Evolutionary conservation across 371 early-diverging fungal species (phyloP).

Genomic region (Haplosporangium sp.): DNA sequence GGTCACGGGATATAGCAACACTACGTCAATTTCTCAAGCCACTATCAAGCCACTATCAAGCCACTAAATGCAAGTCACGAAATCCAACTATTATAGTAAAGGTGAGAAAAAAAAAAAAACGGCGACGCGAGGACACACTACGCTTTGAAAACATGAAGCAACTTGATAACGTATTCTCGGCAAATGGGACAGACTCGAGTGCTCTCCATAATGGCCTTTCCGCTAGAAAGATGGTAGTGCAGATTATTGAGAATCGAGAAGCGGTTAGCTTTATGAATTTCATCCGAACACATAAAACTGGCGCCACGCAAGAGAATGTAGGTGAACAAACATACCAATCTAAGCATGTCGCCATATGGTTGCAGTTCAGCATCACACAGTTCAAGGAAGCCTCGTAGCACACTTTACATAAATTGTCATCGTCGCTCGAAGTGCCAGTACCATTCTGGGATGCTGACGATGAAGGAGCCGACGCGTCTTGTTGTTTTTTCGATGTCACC

Average conservation of each 20-base stretch:
- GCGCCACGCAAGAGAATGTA: no score
- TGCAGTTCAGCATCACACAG: constrained; percentile 52
- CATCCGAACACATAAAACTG: neutral
- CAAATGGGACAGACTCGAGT: constrained; percentile 43
- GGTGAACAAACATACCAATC: constrained; percentile 31
- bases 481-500: neutral
- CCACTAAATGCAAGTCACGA: no score
- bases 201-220: constrained; percentile 33
- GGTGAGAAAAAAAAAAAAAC: neutral
- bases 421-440: constrained; percentile 2
- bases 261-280: neutral
- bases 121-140: neutral
- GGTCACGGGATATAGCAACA: no score
- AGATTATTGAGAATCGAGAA: neutral
- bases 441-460: neutral
- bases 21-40: no score
- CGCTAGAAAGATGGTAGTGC: constrained; percentile 9
- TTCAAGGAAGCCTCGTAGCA: constrained; percentile 43
- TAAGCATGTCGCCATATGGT: constrained; percentile 44
- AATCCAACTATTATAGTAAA: no score
- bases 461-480: neutral
- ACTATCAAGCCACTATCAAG: no score
- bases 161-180: constrained; percentile 34
- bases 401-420: constrained; percentile 41
- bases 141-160: constrained; percentile 42